Base-by-base conservation (phyloP, 2,329 filamentous ascomycete species). In the Xylaria arbuscula region DNA sequence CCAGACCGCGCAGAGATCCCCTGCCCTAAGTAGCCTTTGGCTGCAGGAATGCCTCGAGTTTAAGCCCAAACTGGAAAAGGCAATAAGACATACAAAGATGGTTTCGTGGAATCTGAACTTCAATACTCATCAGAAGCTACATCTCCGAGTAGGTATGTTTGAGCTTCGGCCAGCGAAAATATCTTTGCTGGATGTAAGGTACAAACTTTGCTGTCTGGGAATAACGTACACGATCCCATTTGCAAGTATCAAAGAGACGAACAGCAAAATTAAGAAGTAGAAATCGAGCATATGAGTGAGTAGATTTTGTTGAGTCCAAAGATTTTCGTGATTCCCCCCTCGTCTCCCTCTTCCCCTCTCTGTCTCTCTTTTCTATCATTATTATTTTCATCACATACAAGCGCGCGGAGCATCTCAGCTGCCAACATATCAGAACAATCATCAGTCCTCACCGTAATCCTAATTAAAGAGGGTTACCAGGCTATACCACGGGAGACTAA, bases 391-490 rank as follows among this genome's bases (percentile, higher is more conserved):
- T 66, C 50, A 71, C 70, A 68, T 63, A 68, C 69, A 68, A 69
- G 68, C 48, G 48, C 67, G 9, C 40, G 58, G 61, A 70, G 68
- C 65, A n/a, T 48, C 48, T 64, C 66, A 70, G 64, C 54, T 54
- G 17, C 53, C 40, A 64, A 58, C 57, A 67, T 55, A 69, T 67
- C 64, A 64, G 57, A 59, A 47, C 15, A 54, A 57, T 57, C 38
- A 57, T 45, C 55, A 60, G 38, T 51, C 56, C 62, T 54, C 51
- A 58, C 66, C 66, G 51, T 59, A 66, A 62, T 51, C 50, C 60
- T 50, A 64, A 64, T 64, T 60, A 56, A 64, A 61, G 57, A 72
- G 64, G 61, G 65, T 62, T 56, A 68, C 64, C 68, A 66, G 34
- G 50, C 55, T 62, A 56, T 69, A 51, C 62, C 61, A 54, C 57